These are phyloP conservation scores for Seiridium unicorne DNA, from an alignment of 2,329 filamentous ascomycete species.

Conservation along the genomic window DNA sequence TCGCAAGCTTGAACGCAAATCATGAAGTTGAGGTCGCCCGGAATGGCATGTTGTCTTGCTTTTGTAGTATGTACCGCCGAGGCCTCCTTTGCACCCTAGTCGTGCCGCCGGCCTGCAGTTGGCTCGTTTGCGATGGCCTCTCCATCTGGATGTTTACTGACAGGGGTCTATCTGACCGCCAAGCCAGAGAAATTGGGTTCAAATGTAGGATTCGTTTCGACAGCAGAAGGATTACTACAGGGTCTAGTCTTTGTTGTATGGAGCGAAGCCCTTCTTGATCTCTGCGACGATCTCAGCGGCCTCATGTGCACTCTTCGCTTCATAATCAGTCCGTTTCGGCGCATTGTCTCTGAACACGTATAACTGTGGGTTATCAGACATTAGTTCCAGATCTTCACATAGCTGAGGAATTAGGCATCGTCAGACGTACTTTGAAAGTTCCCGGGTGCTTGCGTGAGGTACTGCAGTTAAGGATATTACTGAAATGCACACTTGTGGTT, in stretches of 20 bases:
- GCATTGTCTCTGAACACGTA: conserved; percentile 75
- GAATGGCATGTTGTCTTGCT: not conserved
- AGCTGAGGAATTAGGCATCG: too few species aligned
- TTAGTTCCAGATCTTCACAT: not conserved
- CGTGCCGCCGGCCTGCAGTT: not conserved
- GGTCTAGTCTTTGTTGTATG: conserved; percentile 43
- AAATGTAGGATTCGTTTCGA: not conserved
- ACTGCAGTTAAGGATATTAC: conserved; percentile 78
- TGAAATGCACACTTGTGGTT: conserved; percentile 80
- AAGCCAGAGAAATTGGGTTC: not conserved
- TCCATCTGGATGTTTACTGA: not conserved
- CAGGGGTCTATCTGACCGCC: not conserved
- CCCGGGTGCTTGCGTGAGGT: conserved; percentile 77
- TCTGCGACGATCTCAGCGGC: conserved; percentile 77
- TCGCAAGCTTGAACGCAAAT: too few species aligned
- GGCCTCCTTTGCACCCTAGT: not conserved
- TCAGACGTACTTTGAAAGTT: conserved; percentile 65
- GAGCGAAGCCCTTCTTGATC: conserved; percentile 72
- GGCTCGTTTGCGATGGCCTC: not conserved
- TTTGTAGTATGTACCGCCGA: not conserved
- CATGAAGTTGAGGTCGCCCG: not conserved
- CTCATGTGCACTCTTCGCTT: conserved; percentile 69
- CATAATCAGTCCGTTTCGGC: conserved; percentile 82
- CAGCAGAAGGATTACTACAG: not conserved
- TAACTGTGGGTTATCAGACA: conserved; percentile 37